Evolutionary conservation across 768 basidiomycete species (phyloP).

Genomic region (Hericium coralloides): DNA sequence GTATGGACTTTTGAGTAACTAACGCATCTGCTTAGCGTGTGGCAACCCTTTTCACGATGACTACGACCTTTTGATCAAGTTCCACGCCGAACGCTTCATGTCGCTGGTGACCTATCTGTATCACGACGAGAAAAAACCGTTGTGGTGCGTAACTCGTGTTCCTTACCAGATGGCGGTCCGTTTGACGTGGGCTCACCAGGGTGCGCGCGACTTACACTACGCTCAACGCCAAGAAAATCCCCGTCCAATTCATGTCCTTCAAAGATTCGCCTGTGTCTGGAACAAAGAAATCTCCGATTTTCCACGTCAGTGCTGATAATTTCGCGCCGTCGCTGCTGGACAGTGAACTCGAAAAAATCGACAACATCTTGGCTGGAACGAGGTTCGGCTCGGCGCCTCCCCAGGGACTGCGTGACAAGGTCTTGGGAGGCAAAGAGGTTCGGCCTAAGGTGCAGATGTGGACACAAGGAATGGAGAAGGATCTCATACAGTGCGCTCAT

Average conservation of each 20-base stretch:
- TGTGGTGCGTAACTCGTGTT: constrained; percentile 3
- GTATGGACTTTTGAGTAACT: no score
- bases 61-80: constrained; percentile 23
- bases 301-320: constrained; percentile 16
- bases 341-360: constrained; percentile 23
- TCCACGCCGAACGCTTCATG: constrained; percentile 25
- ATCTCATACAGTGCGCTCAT: constrained; percentile 15
- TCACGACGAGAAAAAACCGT: constrained; percentile 14
- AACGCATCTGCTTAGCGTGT: constrained; percentile 3
- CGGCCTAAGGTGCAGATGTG: constrained; percentile 7
- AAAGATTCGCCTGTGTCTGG: constrained; percentile 6
- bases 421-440: constrained; percentile 14
- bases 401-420: constrained; percentile 10
- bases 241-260: background rate
- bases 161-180: no score
- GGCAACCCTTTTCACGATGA: constrained; percentile 24
- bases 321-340: constrained; percentile 19
- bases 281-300: constrained; percentile 16
- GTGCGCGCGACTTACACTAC: constrained; percentile 23
- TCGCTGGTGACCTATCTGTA: constrained; percentile 22
- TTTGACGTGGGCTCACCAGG: constrained; percentile 3
- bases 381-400: constrained; percentile 9
- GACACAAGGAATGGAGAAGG: constrained; percentile 10
- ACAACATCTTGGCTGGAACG: constrained; percentile 13
- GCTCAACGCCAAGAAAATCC: background rate